Evolutionary conservation across 1,139 yeast species (phyloP).

Genomic region (Pichia sp.): DNA sequence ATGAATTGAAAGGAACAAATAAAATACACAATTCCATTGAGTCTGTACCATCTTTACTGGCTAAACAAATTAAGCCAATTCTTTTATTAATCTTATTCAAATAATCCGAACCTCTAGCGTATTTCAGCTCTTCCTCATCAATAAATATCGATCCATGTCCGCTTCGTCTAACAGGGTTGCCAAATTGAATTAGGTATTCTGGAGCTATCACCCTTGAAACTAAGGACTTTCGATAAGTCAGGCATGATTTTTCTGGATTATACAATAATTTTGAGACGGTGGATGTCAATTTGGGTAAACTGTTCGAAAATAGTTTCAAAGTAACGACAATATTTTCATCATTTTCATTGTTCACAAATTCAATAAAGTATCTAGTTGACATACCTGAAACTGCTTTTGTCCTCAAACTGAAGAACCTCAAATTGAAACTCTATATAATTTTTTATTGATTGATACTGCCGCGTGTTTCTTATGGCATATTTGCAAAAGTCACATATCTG

Average conservation of each 20-base stretch:
- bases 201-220: slow-evolving; percentile 10
- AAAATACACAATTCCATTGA: slow-evolving; percentile 7
- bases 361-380: slow-evolving; percentile 9
- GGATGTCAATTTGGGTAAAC: slow-evolving; percentile 5
- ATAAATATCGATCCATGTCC: neutral
- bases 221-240: slow-evolving; percentile 5
- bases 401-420: too few relatives aligned
- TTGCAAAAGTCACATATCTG: too few relatives aligned
- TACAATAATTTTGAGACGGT: slow-evolving; percentile 1
- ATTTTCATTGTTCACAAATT: slow-evolving; percentile 5
- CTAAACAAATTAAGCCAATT: slow-evolving; percentile 7
- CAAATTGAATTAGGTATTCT: slow-evolving; percentile 11
- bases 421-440: too few relatives aligned
- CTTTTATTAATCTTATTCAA: slow-evolving; percentile 1
- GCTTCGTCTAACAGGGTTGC: slow-evolving; percentile 4
- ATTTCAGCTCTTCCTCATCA: too few relatives aligned
- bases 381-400: neutral
- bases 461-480: too few relatives aligned
- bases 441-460: too few relatives aligned
- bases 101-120: neutral
- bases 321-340: slow-evolving; percentile 3
- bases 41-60: neutral
- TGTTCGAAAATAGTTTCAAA: slow-evolving; percentile 5
- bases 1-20: slow-evolving; percentile 10
- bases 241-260: neutral